Percentiles rank a stretch among this genome's conserved stretches.
phyloP scores from a whole-genome alignment of 306 rosid species.

The Trifolium fragiferum region DNA sequence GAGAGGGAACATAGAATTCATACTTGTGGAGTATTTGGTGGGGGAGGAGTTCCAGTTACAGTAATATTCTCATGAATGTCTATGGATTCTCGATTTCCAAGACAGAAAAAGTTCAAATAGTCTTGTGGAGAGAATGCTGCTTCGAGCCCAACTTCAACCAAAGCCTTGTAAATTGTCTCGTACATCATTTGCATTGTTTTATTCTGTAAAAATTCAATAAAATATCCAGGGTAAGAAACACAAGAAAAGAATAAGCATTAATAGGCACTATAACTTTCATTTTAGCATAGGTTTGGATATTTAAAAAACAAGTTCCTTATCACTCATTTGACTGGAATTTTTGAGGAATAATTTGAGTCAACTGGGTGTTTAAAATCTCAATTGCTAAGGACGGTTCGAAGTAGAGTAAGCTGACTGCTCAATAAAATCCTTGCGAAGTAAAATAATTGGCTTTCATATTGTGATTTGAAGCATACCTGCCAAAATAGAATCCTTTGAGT shows the following conservation, averaged over 20 bases:
- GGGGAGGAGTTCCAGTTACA: constrained; percentile 60
- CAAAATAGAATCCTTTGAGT: constrained; percentile 96
- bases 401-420: too few relatives aligned
- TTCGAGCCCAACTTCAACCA: constrained; percentile 88
- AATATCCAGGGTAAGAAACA: constrained; percentile 23
- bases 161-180: constrained; percentile 83
- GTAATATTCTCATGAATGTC: constrained; percentile 50
- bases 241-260: constrained; percentile 13
- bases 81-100: constrained; percentile 83
- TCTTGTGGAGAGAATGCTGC: constrained; percentile 82
- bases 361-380: not conserved
- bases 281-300: not conserved
- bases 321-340: not conserved
- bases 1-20: constrained; percentile 21
- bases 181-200: constrained; percentile 99
- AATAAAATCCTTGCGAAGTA: not conserved
- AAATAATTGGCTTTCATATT: constrained; percentile 17
- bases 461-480: constrained; percentile 72
- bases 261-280: not conserved
- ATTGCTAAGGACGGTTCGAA: not conserved
- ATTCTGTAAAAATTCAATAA: constrained; percentile 51
- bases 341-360: not conserved
- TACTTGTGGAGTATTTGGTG: constrained; percentile 85
- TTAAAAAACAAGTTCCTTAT: not conserved
- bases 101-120: constrained; percentile 94